phyloP scores from a whole-genome alignment of 78 protist species.

The Dictyostelium brefeldianum region DNA sequence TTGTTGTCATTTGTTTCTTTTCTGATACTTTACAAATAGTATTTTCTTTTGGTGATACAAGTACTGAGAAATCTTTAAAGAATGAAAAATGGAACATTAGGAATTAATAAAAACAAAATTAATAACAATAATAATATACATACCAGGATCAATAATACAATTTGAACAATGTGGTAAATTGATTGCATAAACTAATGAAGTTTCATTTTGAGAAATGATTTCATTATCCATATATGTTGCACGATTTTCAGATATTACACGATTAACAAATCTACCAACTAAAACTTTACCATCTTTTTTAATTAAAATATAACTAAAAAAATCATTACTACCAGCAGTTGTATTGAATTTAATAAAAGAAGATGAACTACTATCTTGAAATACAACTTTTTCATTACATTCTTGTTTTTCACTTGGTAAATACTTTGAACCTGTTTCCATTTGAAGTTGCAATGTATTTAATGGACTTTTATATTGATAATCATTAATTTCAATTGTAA shows the following conservation, averaged over 20 bases:
- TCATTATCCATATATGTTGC: not conserved
- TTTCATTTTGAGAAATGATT: not conserved
- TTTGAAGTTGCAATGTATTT: not conserved
- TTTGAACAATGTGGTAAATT: not conserved
- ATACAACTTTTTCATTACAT: not conserved
- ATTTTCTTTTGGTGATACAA: not conserved
- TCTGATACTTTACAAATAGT: not conserved
- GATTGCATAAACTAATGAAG: not conserved
- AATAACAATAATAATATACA: not conserved
- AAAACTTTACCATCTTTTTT: not conserved
- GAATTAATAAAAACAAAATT: too few relatives aligned
- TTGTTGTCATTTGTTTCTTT: too few relatives aligned
- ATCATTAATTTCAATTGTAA: not conserved
- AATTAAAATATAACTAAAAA: not conserved
- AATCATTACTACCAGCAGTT: not conserved
- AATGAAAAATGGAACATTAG: too few relatives aligned
- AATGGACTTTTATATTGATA: not conserved
- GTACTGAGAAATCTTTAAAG: not conserved
- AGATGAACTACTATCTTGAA: not conserved
- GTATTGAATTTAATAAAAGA: too few relatives aligned
- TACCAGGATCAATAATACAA: constrained; percentile 22
- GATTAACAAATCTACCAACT: not conserved
- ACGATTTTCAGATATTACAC: not conserved
- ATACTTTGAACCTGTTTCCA: not conserved
- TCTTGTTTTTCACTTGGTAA: not conserved